Base-by-base conservation (phyloP, 2,329 filamentous ascomycete genomes). In the Penicillium olsonii region DNA sequence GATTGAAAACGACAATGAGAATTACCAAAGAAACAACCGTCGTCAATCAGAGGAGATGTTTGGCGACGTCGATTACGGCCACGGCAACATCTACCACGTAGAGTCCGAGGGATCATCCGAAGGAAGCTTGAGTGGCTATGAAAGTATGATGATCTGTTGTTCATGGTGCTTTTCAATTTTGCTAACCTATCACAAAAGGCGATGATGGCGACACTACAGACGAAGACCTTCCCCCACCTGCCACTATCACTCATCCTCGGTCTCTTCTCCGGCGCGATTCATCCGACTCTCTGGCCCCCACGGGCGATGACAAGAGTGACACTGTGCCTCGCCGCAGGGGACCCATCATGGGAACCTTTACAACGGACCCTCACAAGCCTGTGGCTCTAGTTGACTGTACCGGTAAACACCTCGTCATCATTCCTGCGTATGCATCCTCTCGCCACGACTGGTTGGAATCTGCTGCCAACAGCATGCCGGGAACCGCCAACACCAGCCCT, bases 1-100 rank as follows among this genome's bases (percentile, higher is more conserved):
- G 71, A 87, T 92, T 56, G 87, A 91, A 65, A 79, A 82, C 55
- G 84, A 89, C 55, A 73, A 75, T 37, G 64, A 70, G n/a, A 54
- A 55, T 6, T 50, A 59, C 37, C 53, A 57, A 22, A 56, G 56
- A 35, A 57, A 51, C 35, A 60, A 63, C 20, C 67, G 65, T 31
- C 66, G 65, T 15, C 65, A 68, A 39, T 69, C 68, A 17, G 68
- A 70, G 52, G 68, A 74, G 40, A 61, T 73, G 34, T 72, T 68
- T 47, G 67, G 64, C 22, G 69, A 71, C 26, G 64, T 61, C 12
- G 68, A 73, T 49, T 71, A 72, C 48, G 68, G 69, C 14, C 65
- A 71, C 50, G 69, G 67, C 34, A 74, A 75, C 47, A 69, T 72
- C 31, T 70, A 74, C 48, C 64, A 75, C 33, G 68, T 73, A 14